A percentile compares a stretch with the other conserved stretches of the same genome.
Conservation (phyloP, 768 basidiomycete genomes). For the Gloeostereum incarnatum region DNA sequence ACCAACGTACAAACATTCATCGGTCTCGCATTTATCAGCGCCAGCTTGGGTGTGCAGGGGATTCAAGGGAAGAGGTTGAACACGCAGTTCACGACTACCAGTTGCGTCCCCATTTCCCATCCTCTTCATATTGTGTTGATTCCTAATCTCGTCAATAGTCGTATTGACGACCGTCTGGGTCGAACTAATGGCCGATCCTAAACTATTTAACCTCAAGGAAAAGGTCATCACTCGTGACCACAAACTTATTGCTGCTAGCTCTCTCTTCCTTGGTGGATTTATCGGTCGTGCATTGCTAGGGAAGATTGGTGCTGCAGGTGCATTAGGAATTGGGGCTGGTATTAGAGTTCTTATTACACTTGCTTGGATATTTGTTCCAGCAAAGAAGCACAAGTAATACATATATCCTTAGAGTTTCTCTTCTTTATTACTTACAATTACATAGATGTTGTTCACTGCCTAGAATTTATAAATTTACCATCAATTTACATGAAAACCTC, state of each 20-base stretch:
- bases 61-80: constrained; percentile 77
- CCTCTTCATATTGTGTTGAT: constrained; percentile 1
- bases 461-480: too few relatives aligned
- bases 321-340: constrained; percentile 60
- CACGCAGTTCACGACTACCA: constrained; percentile 71
- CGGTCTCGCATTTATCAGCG: constrained; percentile 72
- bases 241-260: constrained; percentile 51
- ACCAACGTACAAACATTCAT: constrained; percentile 55
- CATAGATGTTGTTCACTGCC: too few relatives aligned
- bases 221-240: constrained; percentile 58
- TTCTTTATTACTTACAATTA: too few relatives aligned
- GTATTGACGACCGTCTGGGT: constrained; percentile 87
- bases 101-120: constrained; percentile 26
- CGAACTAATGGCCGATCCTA: constrained; percentile 76
- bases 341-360: constrained; percentile 51
- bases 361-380: constrained; percentile 59
- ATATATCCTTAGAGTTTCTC: too few relatives aligned
- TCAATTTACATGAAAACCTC: too few relatives aligned
- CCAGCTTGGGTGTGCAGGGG: constrained; percentile 77
- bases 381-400: constrained; percentile 16
- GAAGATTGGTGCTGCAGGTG: constrained; percentile 47
- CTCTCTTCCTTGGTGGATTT: constrained; percentile 77
- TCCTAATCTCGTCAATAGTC: constrained; percentile 43
- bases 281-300: constrained; percentile 49
- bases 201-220: constrained; percentile 50